Base-by-base conservation (phyloP, 140 eudicot species). In the Cichorium intybus region DNA sequence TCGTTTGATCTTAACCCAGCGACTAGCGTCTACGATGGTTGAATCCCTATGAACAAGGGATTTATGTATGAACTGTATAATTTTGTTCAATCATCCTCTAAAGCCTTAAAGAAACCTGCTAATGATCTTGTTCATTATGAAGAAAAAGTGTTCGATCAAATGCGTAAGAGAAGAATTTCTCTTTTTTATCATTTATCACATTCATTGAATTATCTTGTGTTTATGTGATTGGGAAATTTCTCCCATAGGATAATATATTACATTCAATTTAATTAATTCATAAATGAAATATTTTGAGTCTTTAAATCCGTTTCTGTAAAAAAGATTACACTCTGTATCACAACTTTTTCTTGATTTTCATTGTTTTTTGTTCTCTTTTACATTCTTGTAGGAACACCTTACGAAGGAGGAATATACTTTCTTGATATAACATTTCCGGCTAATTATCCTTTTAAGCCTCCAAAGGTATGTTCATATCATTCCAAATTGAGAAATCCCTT, bases 401-500 rank as follows among this genome's bases (percentile, higher is more conserved):
- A 86, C 70, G 84, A 84, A 72, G 95, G 95, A 47, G 99, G 99
- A 26, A 89, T 89, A 70, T 94, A 77, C 82, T 94, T 94, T 71
- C 99, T 94, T 68, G 97, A 94, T 80, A 89, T 94, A 66, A 80
- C 82, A 9, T 94, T 94, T 74, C 99, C 99, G 0, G 47, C 55
- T 56, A 94, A 84, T 80, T 94, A 94, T 79, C 99, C 99, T 1
- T 94, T 88, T 64, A 86, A 84, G 60, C 97, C 97, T 53, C 99
- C 99, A 26, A 77, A 88, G 97, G 99, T 93, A 79, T 41, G 80
- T 41, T 47, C 58, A 20, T 35, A 22, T 21, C 50, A 56, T 67
- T 28, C 53, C 48, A 18, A 7, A 52, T 39, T 29, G 17, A 22
- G 64, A 27, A 24, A 37, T 41, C 28, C 24, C 45, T 54, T 18